Conservation (phyloP, 352 stramenopile species). For the Globisporangium abappressorium region DNA sequence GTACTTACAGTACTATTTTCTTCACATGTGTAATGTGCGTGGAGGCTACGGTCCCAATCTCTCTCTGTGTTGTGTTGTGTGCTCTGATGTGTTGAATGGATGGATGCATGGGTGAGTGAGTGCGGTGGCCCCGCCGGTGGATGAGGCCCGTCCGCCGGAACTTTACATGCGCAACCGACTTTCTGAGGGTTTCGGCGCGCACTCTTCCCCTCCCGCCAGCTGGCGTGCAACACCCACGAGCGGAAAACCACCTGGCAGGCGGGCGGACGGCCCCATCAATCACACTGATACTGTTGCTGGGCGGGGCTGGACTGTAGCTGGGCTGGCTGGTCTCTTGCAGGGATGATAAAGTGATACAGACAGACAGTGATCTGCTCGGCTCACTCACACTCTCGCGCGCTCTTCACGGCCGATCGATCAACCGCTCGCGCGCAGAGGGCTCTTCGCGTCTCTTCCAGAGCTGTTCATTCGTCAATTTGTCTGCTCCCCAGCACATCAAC, state of each 20-base stretch:
- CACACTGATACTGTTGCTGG: neutral
- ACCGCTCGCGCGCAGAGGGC: neutral
- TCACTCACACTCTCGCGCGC: neutral
- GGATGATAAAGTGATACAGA: neutral
- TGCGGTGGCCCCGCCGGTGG: neutral
- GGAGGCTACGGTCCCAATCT: neutral
- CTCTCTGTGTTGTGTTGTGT: neutral
- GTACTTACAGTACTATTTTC: no score
- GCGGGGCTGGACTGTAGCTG: neutral
- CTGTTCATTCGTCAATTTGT: slow-evolving; percentile 13
- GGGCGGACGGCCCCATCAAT: neutral
- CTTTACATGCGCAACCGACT: slow-evolving; percentile 12
- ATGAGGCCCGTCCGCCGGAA: neutral
- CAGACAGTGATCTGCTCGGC: neutral
- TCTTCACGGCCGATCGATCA: neutral
- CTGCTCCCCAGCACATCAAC: neutral
- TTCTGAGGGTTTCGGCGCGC: slow-evolving; percentile 5
- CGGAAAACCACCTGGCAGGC: slow-evolving; percentile 1
- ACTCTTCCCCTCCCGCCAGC: neutral
- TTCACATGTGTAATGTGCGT: neutral
- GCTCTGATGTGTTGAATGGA: neutral
- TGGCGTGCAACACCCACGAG: slow-evolving; percentile 4
- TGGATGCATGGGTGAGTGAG: neutral
- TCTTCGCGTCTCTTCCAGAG: slow-evolving; percentile 5
- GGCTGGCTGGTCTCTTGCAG: slow-evolving; percentile 10